These are phyloP conservation scores for Tilletia setariae DNA, from an alignment of 1,284 basidiomycete species.

Conservation along the genomic window DNA sequence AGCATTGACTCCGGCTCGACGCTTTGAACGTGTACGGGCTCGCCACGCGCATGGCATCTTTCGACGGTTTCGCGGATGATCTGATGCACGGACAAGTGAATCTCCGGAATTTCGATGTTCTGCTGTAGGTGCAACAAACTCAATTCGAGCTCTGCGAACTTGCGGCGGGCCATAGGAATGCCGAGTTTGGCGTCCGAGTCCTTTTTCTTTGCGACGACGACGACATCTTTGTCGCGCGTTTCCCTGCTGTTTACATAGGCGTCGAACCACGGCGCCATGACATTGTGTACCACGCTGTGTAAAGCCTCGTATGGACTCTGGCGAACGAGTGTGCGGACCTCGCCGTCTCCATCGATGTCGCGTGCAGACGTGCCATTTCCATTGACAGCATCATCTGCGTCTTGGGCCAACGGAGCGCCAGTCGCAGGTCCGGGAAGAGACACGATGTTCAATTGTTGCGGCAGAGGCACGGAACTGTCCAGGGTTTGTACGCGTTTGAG, in stretches of 20 bases:
- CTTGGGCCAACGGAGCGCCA: slow-evolving; percentile 13
- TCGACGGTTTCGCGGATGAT: slow-evolving; percentile 77
- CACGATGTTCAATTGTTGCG: slow-evolving; percentile 83
- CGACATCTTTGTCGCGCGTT: slow-evolving; percentile 30
- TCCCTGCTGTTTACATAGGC: slow-evolving; percentile 71
- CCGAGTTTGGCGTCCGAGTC: slow-evolving; percentile 66
- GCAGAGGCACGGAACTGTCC: slow-evolving; percentile 73
- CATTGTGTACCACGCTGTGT: slow-evolving; percentile 91
- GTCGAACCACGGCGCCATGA: slow-evolving; percentile 97
- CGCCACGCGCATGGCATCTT: slow-evolving; percentile 56
- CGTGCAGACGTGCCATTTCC: slow-evolving; percentile 14
- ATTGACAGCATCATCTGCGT: slow-evolving; percentile 16
- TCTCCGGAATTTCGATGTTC: slow-evolving; percentile 98
- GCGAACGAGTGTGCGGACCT: slow-evolving; percentile 25
- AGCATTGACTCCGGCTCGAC: slow-evolving; percentile 69
- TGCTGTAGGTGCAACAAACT: slow-evolving; percentile 93
- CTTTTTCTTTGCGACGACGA: slow-evolving; percentile 32
- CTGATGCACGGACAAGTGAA: slow-evolving; percentile 86
- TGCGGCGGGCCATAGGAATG: slow-evolving; percentile 98
- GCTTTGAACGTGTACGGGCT: slow-evolving; percentile 71
- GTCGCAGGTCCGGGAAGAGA: slow-evolving; percentile 87
- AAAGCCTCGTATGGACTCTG: slow-evolving; percentile 81
- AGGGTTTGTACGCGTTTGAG: slow-evolving; percentile 86
- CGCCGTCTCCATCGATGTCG: slow-evolving; percentile 9
- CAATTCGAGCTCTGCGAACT: slow-evolving; percentile 96